A percentile compares a stretch with the other conserved stretches of the same genome.
Evolutionary conservation across 140 eudicot genomes (phyloP).

Genomic region (Cichorium intybus): DNA sequence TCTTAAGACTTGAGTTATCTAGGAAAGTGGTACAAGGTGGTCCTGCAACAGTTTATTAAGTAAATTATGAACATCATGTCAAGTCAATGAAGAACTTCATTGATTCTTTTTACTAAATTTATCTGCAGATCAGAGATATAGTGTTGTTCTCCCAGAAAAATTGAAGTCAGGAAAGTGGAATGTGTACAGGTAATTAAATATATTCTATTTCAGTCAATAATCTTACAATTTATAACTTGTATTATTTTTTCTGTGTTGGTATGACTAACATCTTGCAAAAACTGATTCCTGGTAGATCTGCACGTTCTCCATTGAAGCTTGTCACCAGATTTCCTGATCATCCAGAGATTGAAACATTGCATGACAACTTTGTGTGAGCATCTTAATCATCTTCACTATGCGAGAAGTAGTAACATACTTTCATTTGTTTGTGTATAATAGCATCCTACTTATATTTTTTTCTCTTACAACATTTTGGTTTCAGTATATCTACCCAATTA

Average conservation of each 20-base stretch:
- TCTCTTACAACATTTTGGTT: not conserved
- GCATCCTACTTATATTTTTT: not conserved
- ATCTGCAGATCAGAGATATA: conserved; percentile 57
- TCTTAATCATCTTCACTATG: not conserved
- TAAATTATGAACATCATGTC: not conserved
- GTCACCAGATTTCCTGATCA: conserved; percentile 66
- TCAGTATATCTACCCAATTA: too few species aligned
- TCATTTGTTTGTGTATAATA: not conserved
- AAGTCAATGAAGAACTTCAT: not conserved
- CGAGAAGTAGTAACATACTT: not conserved
- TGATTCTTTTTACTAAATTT: not conserved
- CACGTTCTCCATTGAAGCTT: conserved; percentile 79
- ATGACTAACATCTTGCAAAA: not conserved
- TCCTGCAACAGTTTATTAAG: not conserved
- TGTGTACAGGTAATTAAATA: conserved; percentile 64
- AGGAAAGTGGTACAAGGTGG: not conserved
- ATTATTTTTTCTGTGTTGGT: not conserved
- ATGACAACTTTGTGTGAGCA: conserved; percentile 84
- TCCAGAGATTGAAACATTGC: conserved; percentile 87
- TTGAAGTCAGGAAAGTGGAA: conserved; percentile 90
- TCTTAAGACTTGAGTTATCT: not conserved
- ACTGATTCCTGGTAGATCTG: conserved; percentile 55
- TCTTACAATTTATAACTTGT: not conserved
- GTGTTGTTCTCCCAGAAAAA: conserved; percentile 91
- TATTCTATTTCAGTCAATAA: not conserved